phyloP scores from a whole-genome alignment of 1,284 basidiomycete genomes.

The Leccinum subrobustum region DNA sequence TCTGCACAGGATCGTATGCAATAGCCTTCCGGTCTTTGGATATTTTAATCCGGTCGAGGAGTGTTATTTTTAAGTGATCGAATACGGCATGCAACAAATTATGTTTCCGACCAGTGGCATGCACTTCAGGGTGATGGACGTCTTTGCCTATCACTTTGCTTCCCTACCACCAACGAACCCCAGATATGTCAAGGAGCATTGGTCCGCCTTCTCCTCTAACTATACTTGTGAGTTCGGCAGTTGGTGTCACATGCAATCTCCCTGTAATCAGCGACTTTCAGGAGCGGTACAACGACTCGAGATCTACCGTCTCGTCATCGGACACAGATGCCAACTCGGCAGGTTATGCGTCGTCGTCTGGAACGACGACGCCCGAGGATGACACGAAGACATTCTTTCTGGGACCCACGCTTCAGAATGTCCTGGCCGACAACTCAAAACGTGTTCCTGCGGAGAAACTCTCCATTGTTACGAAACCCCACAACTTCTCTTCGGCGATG shows the following conservation, averaged over 20 bases:
- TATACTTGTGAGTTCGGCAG: conserved; percentile 13
- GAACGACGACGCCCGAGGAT: conserved; percentile 34
- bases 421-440: conserved; percentile 10
- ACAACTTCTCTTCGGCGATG: conserved; percentile 17
- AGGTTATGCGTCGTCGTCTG: conserved; percentile 30
- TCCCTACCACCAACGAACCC: not conserved
- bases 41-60: conserved; percentile 7
- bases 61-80: conserved; percentile 6
- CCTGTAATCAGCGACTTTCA: not conserved
- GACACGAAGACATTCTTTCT: conserved; percentile 27
- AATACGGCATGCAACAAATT: conserved; percentile 8
- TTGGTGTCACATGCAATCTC: not conserved
- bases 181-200: conserved; percentile 15
- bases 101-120: conserved; percentile 10
- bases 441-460: conserved; percentile 5
- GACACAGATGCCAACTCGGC: conserved; percentile 26
- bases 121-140: not conserved
- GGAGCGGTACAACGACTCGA: conserved; percentile 21
- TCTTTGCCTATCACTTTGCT: not conserved
- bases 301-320: conserved; percentile 24
- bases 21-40: conserved; percentile 1
- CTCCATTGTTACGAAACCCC: conserved; percentile 13
- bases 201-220: conserved; percentile 16
- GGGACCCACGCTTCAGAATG: conserved; percentile 8
- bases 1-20: not conserved